Evolutionary conservation across 352 stramenopile species (phyloP).

Genomic region (Globisporangium paroecandrum): DNA sequence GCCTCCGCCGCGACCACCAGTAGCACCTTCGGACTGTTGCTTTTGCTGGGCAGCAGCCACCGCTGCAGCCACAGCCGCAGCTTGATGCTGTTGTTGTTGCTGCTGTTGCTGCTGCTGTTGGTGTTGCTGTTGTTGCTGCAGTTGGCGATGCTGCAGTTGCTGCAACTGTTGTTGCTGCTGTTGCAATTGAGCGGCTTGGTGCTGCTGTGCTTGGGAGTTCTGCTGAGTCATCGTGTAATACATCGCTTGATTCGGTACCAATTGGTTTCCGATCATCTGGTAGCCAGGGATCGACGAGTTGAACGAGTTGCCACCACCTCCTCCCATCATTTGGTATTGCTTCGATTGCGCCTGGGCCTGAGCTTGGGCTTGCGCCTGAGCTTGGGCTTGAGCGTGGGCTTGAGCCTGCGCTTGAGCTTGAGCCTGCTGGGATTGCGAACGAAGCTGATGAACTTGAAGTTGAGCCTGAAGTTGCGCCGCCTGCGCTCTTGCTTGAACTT

Average conservation of each 20-base stretch:
- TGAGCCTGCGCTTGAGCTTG: conserved; percentile 23
- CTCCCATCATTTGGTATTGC: conserved; percentile 59
- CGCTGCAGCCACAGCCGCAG: conserved; percentile 14
- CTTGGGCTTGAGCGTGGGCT: conserved; percentile 20
- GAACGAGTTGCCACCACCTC: conserved; percentile 40
- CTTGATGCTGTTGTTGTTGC: conserved; percentile 21
- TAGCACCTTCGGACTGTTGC: conserved; percentile 11
- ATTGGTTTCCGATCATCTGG: conserved; percentile 62
- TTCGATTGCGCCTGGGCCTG: conserved; percentile 50
- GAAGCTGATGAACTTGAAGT: conserved; percentile 30
- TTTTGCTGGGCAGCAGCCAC: conserved; percentile 14
- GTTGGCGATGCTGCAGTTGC: conserved; percentile 22
- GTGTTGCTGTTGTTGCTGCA: conserved; percentile 28
- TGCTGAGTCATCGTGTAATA: conserved; percentile 56
- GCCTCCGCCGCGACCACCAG: conserved; percentile 8
- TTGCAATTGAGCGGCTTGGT: conserved; percentile 26
- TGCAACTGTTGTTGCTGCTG: conserved; percentile 28
- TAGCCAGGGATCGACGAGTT: conserved; percentile 50
- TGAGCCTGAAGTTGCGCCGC: conserved; percentile 34
- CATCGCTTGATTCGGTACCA: conserved; percentile 50
- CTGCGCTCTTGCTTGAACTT: conserved; percentile 26
- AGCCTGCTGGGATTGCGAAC: conserved; percentile 25
- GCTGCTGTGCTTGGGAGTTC: conserved; percentile 33
- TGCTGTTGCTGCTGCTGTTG: conserved; percentile 20
- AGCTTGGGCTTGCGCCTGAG: conserved; percentile 19